Evolutionary conservation across 768 basidiomycete species (phyloP).

Genomic region (Boletus reticulatus): DNA sequence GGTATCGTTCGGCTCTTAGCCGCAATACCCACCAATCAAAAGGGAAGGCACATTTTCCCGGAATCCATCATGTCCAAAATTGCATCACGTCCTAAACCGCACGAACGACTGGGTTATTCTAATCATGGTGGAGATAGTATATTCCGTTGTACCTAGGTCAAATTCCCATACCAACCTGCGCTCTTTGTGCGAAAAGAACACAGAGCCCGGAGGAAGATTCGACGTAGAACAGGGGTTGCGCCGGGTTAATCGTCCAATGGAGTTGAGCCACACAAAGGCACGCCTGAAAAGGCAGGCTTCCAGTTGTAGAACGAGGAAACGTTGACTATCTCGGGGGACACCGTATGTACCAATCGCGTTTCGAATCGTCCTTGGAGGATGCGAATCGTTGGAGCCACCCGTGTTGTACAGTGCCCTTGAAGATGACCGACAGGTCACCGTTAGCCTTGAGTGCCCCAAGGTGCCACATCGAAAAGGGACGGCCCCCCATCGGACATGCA

Average conservation of each 20-base stretch:
- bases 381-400: constrained; percentile 66
- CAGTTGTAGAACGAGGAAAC: constrained; percentile 72
- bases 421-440: background rate
- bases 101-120: constrained; percentile 64
- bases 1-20: background rate
- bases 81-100: constrained; percentile 59
- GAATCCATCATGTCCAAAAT: constrained; percentile 59
- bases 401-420: constrained; percentile 45
- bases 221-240: background rate
- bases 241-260: background rate
- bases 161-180: constrained; percentile 68
- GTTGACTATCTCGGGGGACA: constrained; percentile 42
- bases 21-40: background rate
- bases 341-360: constrained; percentile 73
- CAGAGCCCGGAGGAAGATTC: background rate
- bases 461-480: background rate
- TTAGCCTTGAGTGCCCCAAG: background rate
- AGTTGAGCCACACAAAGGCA: constrained; percentile 7
- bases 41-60: constrained; percentile 41
- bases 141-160: constrained; percentile 61
- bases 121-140: constrained; percentile 74
- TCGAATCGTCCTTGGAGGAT: constrained; percentile 48
- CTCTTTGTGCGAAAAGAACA: background rate
- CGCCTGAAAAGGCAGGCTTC: constrained; percentile 62
- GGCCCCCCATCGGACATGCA: constrained; percentile 68